phyloP scores from a whole-genome alignment of 805 yeast species.

The Limtongia smithiae region DNA sequence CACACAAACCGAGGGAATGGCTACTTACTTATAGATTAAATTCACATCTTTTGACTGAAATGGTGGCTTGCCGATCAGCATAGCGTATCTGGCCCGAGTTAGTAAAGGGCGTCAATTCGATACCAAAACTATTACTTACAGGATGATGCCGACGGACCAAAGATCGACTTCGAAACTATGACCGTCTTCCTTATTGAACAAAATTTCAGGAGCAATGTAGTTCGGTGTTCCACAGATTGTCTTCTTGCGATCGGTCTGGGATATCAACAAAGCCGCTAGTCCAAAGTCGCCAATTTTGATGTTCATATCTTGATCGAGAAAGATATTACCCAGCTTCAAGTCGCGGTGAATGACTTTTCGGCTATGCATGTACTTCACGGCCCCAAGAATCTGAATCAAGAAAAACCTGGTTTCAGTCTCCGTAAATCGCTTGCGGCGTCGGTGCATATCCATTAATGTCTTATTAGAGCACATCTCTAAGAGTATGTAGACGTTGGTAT shows the following conservation, averaged over 20 bases:
- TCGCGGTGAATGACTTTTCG: conserved; percentile 94
- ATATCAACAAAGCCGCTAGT: conserved; percentile 86
- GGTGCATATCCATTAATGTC: conserved; percentile 86
- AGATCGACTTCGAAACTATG: conserved; percentile 93
- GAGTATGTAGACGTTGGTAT: conserved; percentile 85
- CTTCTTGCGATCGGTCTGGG: conserved; percentile 68
- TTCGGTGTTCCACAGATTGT: conserved; percentile 99
- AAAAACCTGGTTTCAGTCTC: conserved; percentile 91
- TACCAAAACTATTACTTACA: conserved; percentile 44
- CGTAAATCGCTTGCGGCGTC: conserved; percentile 74
- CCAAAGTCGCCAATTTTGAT: conserved; percentile 98
- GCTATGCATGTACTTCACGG: conserved; percentile 85
- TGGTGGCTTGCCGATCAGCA: conserved; percentile 92
- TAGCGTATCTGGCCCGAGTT: conserved; percentile 47
- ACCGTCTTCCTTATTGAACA: conserved; percentile 77
- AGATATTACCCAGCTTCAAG: conserved; percentile 90
- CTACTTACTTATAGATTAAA: conserved; percentile 63
- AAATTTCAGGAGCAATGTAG: conserved; percentile 96
- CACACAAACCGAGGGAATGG: neutral
- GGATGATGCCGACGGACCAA: conserved; percentile 97
- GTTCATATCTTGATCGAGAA: conserved; percentile 90
- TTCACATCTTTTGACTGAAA: conserved; percentile 95
- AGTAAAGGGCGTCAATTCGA: neutral
- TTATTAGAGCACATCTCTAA: conserved; percentile 94
- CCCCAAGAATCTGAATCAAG: conserved; percentile 91